Conservation (phyloP, 352 stramenopile species). For the Globisporangium nodosum region DNA sequence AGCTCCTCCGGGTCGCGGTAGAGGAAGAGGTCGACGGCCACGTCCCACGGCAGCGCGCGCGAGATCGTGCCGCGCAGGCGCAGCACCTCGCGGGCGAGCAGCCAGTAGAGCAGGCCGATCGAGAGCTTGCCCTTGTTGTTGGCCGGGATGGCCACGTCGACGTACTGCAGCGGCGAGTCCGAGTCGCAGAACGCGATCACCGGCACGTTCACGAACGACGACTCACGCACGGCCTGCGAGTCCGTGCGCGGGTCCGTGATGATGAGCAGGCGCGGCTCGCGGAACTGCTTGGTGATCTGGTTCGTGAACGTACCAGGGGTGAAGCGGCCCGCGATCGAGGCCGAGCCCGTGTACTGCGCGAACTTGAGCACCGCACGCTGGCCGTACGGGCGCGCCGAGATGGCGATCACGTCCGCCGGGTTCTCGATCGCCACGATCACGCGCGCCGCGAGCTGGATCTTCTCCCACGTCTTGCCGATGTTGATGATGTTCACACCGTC, state of each 20-base stretch:
- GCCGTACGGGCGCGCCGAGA: conserved; percentile 98
- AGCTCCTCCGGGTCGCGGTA: conserved; percentile 99
- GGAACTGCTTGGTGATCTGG: conserved; percentile 99
- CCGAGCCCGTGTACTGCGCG: conserved; percentile 97
- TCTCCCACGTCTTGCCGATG: conserved; percentile 99
- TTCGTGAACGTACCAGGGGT: conserved; percentile 99
- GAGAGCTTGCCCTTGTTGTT: conserved; percentile 99
- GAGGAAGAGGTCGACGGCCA: conserved; percentile 99
- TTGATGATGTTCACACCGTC: conserved; percentile 99
- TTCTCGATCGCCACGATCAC: conserved; percentile 99
- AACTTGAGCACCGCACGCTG: conserved; percentile 99
- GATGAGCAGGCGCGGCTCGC: conserved; percentile 98
- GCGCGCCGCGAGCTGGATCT: conserved; percentile 98
- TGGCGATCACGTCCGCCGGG: conserved; percentile 98
- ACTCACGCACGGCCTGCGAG: conserved; percentile 96
- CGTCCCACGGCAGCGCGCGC: conserved; percentile 94
- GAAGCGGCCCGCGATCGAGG: conserved; percentile 98
- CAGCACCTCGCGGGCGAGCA: conserved; percentile 98
- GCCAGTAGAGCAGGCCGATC: conserved; percentile 99
- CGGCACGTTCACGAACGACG: conserved; percentile 99
- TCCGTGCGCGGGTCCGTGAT: conserved; percentile 99
- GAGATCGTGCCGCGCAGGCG: conserved; percentile 96
- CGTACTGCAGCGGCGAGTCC: conserved; percentile 98
- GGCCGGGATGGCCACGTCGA: conserved; percentile 99
- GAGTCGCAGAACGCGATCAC: conserved; percentile 99